phyloP scores from a whole-genome alignment of 2,329 filamentous ascomycete genomes.

The Scytalidium sp. region DNA sequence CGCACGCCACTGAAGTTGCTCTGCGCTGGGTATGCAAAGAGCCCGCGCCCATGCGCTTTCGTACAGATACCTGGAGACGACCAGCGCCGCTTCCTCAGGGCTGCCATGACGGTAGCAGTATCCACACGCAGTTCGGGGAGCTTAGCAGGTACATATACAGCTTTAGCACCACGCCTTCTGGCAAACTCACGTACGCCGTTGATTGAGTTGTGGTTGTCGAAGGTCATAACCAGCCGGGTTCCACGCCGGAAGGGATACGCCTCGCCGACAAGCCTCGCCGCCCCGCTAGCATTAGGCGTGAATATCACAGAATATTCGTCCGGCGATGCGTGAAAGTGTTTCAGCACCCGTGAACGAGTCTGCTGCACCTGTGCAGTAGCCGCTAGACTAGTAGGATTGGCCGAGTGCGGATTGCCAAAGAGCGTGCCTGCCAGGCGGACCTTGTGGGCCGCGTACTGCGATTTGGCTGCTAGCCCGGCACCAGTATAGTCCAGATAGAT shows the following conservation, averaged over 20 bases:
- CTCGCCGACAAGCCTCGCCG: conserved; percentile 36
- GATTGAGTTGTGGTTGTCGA: conserved; percentile 41
- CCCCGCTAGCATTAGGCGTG: conserved; percentile 37
- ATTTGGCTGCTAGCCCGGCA: conserved; percentile 30
- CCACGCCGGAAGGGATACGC: conserved; percentile 31
- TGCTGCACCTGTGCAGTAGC: conserved; percentile 31
- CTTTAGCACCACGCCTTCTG: conserved; percentile 18
- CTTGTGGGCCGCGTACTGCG: conserved; percentile 31
- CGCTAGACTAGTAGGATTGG: conserved; percentile 33
- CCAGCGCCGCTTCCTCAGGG: conserved; percentile 18
- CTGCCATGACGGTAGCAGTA: conserved; percentile 18
- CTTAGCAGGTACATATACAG: conserved; percentile 28
- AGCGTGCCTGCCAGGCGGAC: conserved; percentile 26
- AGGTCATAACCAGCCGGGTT: conserved; percentile 30
- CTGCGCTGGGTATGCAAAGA: conserved; percentile 45
- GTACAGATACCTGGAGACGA: no score
- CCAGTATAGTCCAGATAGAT: conserved; percentile 41
- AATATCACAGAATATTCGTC: conserved; percentile 39
- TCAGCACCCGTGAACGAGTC: conserved; percentile 29
- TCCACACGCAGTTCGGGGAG: conserved; percentile 28
- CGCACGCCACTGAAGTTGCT: conserved; percentile 43
- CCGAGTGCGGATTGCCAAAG: conserved; percentile 39
- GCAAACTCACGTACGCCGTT: conserved; percentile 37
- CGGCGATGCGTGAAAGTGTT: conserved; percentile 31
- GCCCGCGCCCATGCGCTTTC: no score